A percentile compares a stretch with the other conserved stretches of the same genome.
Evolutionary conservation across 768 basidiomycete genomes (phyloP).

Genomic region (Suillus sp.): DNA sequence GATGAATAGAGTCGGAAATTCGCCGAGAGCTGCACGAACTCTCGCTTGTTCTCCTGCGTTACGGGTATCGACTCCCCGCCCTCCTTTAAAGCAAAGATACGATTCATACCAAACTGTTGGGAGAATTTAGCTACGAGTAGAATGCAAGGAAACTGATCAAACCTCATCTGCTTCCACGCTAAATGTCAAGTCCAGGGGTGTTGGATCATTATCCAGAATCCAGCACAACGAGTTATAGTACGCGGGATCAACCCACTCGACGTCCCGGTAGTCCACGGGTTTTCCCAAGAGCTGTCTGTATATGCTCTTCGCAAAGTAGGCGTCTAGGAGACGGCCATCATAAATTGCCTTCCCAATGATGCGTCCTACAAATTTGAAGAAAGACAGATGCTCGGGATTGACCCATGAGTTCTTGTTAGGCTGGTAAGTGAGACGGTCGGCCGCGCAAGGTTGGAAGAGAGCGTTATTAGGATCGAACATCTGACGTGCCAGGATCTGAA

Average conservation of each 20-base stretch:
- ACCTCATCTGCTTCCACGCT: conserved; percentile 95
- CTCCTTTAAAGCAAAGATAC: conserved; percentile 84
- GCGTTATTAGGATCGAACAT: conserved; percentile 99
- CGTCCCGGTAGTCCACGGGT: conserved; percentile 92
- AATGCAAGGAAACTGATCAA: conserved; percentile 12
- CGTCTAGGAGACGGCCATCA: conserved; percentile 93
- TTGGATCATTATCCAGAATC: conserved; percentile 97
- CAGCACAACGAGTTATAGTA: conserved; percentile 98
- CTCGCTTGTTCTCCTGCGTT: conserved; percentile 94
- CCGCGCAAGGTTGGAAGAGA: conserved; percentile 96
- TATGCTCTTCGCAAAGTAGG: conserved; percentile 95
- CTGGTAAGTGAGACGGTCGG: conserved; percentile 93
- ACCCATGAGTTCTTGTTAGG: conserved; percentile 93
- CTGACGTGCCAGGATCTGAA: conserved; percentile 94
- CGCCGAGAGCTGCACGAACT: conserved; percentile 94
- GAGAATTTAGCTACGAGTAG: conserved; percentile 5
- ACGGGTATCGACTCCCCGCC: conserved; percentile 83
- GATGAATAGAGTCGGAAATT: conserved; percentile 92
- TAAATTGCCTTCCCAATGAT: conserved; percentile 98
- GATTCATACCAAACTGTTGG: conserved; percentile 83
- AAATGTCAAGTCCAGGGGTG: conserved; percentile 84
- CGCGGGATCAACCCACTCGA: conserved; percentile 97
- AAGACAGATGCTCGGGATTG: conserved; percentile 93
- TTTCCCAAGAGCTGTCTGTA: conserved; percentile 95
- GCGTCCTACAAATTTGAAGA: conserved; percentile 98